Percentiles rank a stretch among this genome's conserved stretches.
phyloP scores from a whole-genome alignment of 2,329 filamentous ascomycete genomes.

The Exophiala viscosa region DNA sequence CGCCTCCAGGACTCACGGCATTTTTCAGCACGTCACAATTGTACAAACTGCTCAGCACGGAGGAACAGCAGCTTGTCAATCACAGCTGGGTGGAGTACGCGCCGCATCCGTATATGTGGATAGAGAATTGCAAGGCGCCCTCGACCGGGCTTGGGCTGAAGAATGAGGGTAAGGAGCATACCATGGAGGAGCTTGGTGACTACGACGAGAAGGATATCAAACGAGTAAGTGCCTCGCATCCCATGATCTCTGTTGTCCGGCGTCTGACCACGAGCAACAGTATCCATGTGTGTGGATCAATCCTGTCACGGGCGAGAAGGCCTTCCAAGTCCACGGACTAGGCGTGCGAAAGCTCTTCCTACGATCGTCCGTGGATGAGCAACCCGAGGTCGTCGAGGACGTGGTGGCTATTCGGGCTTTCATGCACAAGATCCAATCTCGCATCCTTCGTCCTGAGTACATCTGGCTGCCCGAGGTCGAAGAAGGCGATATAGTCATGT shows the following conservation, averaged over 20 bases:
- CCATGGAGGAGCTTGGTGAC: constrained; percentile 36
- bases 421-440: constrained; percentile 38
- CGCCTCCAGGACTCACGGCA: constrained; percentile 43
- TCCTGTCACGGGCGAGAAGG: constrained; percentile 40
- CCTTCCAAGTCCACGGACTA: constrained; percentile 45
- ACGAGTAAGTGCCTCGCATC: constrained; percentile 18
- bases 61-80: constrained; percentile 42
- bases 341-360: constrained; percentile 40
- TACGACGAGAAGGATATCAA: constrained; percentile 39
- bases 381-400: constrained; percentile 38
- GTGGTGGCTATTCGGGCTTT: constrained; percentile 37
- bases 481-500: constrained; percentile 46
- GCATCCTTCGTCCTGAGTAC: constrained; percentile 43
- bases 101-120: constrained; percentile 45
- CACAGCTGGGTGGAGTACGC: constrained; percentile 48
- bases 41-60: constrained; percentile 41
- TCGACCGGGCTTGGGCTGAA: constrained; percentile 42
- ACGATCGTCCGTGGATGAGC: constrained; percentile 33
- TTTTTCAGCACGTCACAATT: constrained; percentile 44
- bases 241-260: not conserved
- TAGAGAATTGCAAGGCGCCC: constrained; percentile 40
- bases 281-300: constrained; percentile 50
- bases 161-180: constrained; percentile 39
- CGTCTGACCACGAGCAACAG: constrained; percentile 3
- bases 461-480: constrained; percentile 39